Base-by-base conservation (phyloP, 257 asterid species). In the Apocynum venetum region DNA sequence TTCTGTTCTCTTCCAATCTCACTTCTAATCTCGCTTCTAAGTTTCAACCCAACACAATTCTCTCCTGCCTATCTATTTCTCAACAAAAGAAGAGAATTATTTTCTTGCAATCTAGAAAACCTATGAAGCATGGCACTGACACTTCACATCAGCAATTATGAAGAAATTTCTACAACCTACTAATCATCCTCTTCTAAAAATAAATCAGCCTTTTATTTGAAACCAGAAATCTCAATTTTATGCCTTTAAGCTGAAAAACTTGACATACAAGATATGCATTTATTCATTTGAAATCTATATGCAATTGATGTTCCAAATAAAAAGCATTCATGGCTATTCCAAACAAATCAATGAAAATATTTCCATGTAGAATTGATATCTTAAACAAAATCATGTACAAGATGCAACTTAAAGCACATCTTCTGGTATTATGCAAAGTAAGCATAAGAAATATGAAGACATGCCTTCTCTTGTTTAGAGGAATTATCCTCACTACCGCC, bases 401-500 rank as follows among this genome's bases (percentile, higher is more conserved):
- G 10, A 59, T 60, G 13, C 51, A 8, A 4, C 20, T 0, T 68
- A 60, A 79, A 73, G 35, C 0, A n/a, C 19, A 78, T 5, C 55
- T 6, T 48, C 1, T 40, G 77, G 66, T 38, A 25, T 43, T 40
- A 8, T 38, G 19, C 10, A 11, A 43, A 35, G 40, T 55, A 57
- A 41, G 71, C 60, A 52, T 3, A 64, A 31, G 36, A 19, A 56
- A 59, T 53, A 11, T 1, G 15, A 8, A 77, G 55, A 85, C 85
- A 67, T 86, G 82, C 94, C 92, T 91, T 89, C 8, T 82, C 55
- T 79, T 87, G 79, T 72, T 78, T 72, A 61, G 91, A 81, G 82
- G 93, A 84, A 78, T 84, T 87, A 64, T 85, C 92, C 48, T 81
- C 87, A 77, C 80, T 80, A 48, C 78, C 85, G 77, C 77, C 80